phyloP scores from a whole-genome alignment of 805 yeast genomes.

The Sugiyamaella boreocaroliniensis region DNA sequence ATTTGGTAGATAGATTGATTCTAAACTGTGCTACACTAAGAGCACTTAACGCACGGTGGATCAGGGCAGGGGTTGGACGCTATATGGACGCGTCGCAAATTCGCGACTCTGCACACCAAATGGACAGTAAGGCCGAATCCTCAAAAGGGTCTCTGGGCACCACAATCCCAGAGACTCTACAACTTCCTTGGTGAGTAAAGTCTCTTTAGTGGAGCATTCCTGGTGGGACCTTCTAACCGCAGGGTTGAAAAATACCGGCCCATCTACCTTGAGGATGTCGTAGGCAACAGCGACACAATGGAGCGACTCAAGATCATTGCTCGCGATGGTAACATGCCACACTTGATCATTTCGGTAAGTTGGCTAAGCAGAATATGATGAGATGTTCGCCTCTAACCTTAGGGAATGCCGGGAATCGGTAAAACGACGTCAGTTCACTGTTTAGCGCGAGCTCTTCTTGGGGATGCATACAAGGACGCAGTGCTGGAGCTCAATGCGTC shows the following conservation, averaged over 20 bases:
- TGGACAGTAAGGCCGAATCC: constrained; percentile 10
- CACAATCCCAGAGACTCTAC: constrained; percentile 5
- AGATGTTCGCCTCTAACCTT: not conserved
- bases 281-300: constrained; percentile 88
- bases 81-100: constrained; percentile 2
- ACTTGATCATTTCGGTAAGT: constrained; percentile 67
- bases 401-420: constrained; percentile 89
- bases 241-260: constrained; percentile 98
- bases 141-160: constrained; percentile 9
- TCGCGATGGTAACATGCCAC: constrained; percentile 93
- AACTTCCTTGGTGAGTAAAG: constrained; percentile 17
- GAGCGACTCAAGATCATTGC: constrained; percentile 80
- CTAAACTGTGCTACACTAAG: no score
- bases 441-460: constrained; percentile 76
- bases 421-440: constrained; percentile 92
- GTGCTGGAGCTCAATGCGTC: constrained; percentile 91
- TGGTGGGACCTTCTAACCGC: not conserved
- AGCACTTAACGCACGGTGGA: no score
- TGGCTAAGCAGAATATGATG: not conserved
- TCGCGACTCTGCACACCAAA: not conserved
- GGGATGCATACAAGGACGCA: constrained; percentile 67
- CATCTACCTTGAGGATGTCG: constrained; percentile 66
- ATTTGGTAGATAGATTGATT: not conserved
- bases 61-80: constrained; percentile 19
- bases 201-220: not conserved